Evolutionary conservation across 768 basidiomycete genomes (phyloP).

Genomic region (Roridomyces roridus): DNA sequence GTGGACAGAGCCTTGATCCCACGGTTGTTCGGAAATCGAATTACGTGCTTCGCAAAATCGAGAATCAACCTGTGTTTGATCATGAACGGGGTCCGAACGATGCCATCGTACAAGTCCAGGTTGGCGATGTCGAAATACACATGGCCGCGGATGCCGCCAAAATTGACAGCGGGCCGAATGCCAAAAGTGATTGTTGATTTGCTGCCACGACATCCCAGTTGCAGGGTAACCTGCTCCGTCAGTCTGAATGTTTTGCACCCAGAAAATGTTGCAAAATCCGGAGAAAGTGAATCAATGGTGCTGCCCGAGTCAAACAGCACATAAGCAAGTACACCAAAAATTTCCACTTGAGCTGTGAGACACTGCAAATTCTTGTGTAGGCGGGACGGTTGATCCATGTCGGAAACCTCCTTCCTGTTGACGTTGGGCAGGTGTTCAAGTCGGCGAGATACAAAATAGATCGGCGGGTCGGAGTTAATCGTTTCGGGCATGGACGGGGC

Average conservation of each 20-base stretch:
- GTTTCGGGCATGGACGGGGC: too few relatives aligned
- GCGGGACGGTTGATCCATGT: not conserved
- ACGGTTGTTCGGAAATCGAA: not conserved
- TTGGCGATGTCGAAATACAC: not conserved
- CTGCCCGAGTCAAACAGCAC: conserved; percentile 1
- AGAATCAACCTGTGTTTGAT: not conserved
- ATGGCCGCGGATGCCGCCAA: not conserved
- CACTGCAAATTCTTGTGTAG: not conserved
- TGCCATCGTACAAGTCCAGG: not conserved
- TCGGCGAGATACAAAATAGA: not conserved
- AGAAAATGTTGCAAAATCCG: not conserved
- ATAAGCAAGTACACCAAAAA: not conserved
- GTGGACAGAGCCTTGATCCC: not conserved
- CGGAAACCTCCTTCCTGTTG: not conserved
- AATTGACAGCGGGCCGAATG: not conserved
- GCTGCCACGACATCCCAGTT: conserved; percentile 22
- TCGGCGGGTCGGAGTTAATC: too few relatives aligned
- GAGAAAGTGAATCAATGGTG: conserved; percentile 1
- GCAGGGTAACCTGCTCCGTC: conserved; percentile 14
- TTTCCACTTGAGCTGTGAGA: not conserved
- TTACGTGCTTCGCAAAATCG: not conserved
- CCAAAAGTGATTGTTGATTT: conserved; percentile 7
- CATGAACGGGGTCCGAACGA: not conserved
- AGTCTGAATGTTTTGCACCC: not conserved
- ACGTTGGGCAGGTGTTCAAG: conserved; percentile 5